Conservation (phyloP, 225 moss, liverwort and hornwort genomes). For the Lunularia cruciata region DNA sequence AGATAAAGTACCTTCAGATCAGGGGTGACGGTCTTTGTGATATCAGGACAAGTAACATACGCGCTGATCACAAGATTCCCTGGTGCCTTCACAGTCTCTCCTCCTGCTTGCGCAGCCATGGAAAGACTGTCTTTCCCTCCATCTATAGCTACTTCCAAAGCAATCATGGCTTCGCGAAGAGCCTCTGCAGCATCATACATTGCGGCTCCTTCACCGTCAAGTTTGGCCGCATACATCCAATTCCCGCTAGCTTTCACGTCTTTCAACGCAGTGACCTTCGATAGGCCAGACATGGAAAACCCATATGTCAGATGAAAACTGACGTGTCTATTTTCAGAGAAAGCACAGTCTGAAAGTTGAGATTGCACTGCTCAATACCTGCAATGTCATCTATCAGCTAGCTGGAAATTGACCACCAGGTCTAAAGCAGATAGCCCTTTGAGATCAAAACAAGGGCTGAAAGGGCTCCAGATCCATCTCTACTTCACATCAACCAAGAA, state of each 20-base stretch:
- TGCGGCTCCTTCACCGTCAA: conserved; percentile 89
- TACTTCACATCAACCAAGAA: too few species aligned
- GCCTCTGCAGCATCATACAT: conserved; percentile 98
- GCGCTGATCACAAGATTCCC: conserved; percentile 99
- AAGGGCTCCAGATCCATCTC: too few species aligned
- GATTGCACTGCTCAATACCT: too few species aligned
- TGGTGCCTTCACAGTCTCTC: conserved; percentile 94
- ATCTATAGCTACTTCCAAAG: conserved; percentile 88
- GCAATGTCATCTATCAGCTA: too few species aligned
- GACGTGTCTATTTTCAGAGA: too few species aligned
- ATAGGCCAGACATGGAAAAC: too few species aligned
- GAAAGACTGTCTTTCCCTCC: conserved; percentile 98
- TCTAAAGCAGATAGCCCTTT: too few species aligned
- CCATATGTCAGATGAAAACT: too few species aligned
- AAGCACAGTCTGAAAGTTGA: too few species aligned
- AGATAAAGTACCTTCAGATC: conserved; percentile 69
- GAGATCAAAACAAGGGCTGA: too few species aligned
- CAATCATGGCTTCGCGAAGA: conserved; percentile 89
- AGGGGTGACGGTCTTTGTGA: conserved; percentile 92
- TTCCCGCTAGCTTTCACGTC: conserved; percentile 98
- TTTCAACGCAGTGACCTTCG: conserved; percentile 75
- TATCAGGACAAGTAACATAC: conserved; percentile 93
- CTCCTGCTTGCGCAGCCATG: conserved; percentile 97
- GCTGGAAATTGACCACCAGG: too few species aligned
- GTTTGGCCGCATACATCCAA: conserved; percentile 99